Evolutionary conservation across 2,329 filamentous ascomycete genomes (phyloP).

Genomic region (Emmonsiellopsis sp.): DNA sequence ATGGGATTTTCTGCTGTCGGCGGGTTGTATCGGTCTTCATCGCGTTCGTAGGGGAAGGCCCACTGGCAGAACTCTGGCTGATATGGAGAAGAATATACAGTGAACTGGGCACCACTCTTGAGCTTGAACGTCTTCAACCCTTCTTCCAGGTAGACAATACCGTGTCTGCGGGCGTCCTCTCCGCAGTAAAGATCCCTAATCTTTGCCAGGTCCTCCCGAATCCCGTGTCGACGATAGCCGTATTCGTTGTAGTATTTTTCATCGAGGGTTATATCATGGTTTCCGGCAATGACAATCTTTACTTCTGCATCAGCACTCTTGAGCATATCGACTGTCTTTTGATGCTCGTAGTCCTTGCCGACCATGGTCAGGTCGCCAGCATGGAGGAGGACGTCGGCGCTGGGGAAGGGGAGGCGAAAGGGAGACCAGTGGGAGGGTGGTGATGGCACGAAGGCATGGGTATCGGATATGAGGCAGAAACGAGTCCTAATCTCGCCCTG

Average conservation of each 20-base stretch:
- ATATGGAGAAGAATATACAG: conserved; percentile 43
- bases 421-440: conserved; percentile 15
- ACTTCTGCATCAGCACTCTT: conserved; percentile 41
- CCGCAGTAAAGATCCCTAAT: conserved; percentile 40
- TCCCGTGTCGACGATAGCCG: conserved; percentile 17
- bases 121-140: conserved; percentile 39
- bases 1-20: conserved; percentile 25
- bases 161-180: conserved; percentile 33
- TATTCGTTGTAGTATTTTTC: conserved; percentile 34
- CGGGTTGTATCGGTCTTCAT: conserved; percentile 45
- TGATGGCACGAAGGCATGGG: conserved; percentile 24
- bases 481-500: conserved; percentile 26
- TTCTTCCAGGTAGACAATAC: conserved; percentile 49
- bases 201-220: conserved; percentile 14
- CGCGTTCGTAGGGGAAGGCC: conserved; percentile 46
- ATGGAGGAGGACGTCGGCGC: conserved; percentile 46
- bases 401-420: conserved; percentile 38
- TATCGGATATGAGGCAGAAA: conserved; percentile 35
- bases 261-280: conserved; percentile 53
- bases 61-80: conserved; percentile 48
- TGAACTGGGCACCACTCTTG: conserved; percentile 40
- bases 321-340: conserved; percentile 39
- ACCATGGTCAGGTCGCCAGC: conserved; percentile 50
- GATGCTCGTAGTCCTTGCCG: conserved; percentile 40
- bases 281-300: conserved; percentile 55